Base-by-base conservation (phyloP, 1,139 yeast genomes). In the Kazachstania sp. region DNA sequence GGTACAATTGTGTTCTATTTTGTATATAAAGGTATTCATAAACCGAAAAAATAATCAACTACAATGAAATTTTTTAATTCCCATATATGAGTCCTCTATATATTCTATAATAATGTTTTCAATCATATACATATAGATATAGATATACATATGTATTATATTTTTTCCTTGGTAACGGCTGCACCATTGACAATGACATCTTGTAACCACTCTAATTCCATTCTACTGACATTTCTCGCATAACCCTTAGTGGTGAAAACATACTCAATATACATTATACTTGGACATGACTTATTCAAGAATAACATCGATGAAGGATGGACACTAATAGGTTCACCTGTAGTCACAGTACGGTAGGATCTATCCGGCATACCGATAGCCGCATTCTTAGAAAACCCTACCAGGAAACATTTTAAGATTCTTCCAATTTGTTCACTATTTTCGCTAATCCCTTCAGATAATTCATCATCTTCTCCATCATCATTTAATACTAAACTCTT, bases 321-420 rank as follows among this genome's bases (percentile, higher is more conserved):
- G 16, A 94, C 80, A 49, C 94, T 80, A 41, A 94, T 80, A 30
- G 84, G 70, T 58, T 83, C 88, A 19, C 95, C 95, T 7, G 83
- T 79, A 26, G 81, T 71, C n/a, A 88, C 83, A 0, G 97, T 88
- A 61, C 95, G 74, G 68, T 83, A 94, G 3, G 95, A 84, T 58
- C 97, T 75, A 64, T 94, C 98, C 0, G 98, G 96, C 80, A 86
- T 79, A 6, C 97, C 95, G 18, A 92, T 79, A 0, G 98, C 98
- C 0, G 95, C 83, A 63, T 92, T 90, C 48, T 83, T 75, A 30
- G 86, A 75, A 58, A 76, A 92, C 0, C 99, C 98, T 43, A 76
- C 73, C 40, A 94, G 68, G 65, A 94, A 94, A 8, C 88, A 75
- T 61, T 86, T 86, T 46, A 92, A 69, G 4, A 92, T 72, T 2